Evolutionary conservation across 1,284 basidiomycete genomes (phyloP), one percentile per base, ranked within the genome.

Genomic region (Naganishia liquefaciens): DNA sequence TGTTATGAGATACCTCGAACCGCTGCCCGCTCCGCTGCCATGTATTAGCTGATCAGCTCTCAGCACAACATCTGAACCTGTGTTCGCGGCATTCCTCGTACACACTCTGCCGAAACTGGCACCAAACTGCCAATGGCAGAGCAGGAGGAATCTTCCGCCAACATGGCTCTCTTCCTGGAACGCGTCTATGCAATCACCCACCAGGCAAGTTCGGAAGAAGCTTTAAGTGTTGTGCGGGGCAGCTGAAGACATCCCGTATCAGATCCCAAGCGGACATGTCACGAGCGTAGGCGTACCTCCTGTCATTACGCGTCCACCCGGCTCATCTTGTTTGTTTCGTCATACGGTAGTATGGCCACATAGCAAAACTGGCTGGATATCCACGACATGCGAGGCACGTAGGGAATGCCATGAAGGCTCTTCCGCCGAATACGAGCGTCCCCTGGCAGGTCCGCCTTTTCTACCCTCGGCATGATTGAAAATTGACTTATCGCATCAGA

Each of bases 401-500:
- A 19, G 64, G 64, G 3, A 65, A 65, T 28, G 64, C 64, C 3
- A 60, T 65, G 64, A 60, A 58, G 37, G 49, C 57, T 39, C 51
- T 65, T 5, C 64, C 64, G 11, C 23, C 55, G 5, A 39, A 54
- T 27, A 37, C 55, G n/a, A 65, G 50, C 28, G 51, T 65, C 39
- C 64, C 64, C 1, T 65, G 64, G 64, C 64, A 65, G 64, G 64
- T 61, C 5, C 42, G 64, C n/a, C 13, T 27, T 9, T 37, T 25
- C 51, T 17, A 6, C 17, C 9, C 5, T n/a, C 33, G 3, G 19
- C 46, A 6, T 28, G 15, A 5, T 17, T 13, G 23, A 46, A 19
- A 19, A 5, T n/a, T 62, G 33, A 21, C 17, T 11, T 15, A 3
- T 39, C 21, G 43, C 15, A 27, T 11, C 66, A 77, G 76, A 71